Base-by-base conservation (phyloP, 2,329 filamentous ascomycete species). In the Coniella lustricola region DNA sequence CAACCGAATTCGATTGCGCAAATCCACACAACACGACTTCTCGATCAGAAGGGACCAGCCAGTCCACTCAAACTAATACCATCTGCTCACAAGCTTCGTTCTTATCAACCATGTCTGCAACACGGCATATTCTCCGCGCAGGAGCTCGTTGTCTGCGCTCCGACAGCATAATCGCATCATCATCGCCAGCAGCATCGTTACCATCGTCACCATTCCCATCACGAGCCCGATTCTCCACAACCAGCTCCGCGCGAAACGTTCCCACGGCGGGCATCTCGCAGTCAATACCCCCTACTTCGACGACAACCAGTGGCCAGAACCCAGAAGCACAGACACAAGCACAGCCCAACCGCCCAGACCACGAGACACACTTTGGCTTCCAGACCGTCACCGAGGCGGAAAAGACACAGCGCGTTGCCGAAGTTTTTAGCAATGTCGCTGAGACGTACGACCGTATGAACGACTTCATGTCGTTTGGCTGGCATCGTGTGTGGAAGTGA, bases 391-490 rank as follows among this genome's bases (percentile, higher is more conserved):
- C 85, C 14, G 87, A 94, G 64, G 74, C 81, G 9, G 75, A 93
- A 65, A 96, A 96, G 69, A 72, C 70, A 38, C 61, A 74, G 56
- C 66, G 71, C 75, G 90, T 96, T 35, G 86, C 86, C 52, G 82
- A 80, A 36, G 93, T 98, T 50, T 98, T 98, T 72, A 91, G 88
- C 67, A 96, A 86, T 57, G 93, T 98, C 35, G 93, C 93, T 57
- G 83, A 87, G 54, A 89, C 86, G 16, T 98, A 98, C 70, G 93
- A 98, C 68, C 85, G 84, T 54, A 98, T 98, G 93, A 98, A 98
- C 71, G 93, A 98, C 67, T 78, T 97, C 57, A 98, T 98, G 93
- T 97, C 93, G 7, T 80, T 98, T 41, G 93, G 93, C 48, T 90
- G 95, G 70, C 93, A 98, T 67, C 86, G 93, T 37, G 73, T 98